Evolutionary conservation across 169 alveolate species (phyloP).

Genomic region (Plasmodium coatneyi): DNA sequence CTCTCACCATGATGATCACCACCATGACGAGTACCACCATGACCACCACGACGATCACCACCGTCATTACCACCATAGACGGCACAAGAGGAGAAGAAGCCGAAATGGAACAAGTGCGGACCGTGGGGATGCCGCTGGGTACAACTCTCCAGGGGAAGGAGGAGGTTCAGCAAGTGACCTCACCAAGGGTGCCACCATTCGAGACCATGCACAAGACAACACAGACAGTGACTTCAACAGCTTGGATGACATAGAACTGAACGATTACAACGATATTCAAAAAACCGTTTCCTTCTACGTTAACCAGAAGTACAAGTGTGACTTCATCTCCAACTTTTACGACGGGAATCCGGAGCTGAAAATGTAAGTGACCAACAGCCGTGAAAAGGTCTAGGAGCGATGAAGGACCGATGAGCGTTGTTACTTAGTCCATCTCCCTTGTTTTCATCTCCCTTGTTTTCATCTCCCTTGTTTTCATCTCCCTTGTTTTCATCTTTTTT

Average conservation of each 20-base stretch:
- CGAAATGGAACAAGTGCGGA: neutral
- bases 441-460: too few relatives aligned
- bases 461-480: too few relatives aligned
- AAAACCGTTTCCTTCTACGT: conserved; percentile 34
- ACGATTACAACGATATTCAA: neutral
- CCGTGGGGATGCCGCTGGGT: neutral
- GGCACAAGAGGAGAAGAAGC: conserved; percentile 10
- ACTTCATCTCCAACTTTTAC: conserved; percentile 19
- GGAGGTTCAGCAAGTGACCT: neutral
- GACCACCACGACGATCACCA: neutral
- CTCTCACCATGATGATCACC: neutral
- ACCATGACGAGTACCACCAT: neutral
- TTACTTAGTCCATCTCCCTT: too few relatives aligned
- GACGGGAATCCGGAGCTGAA: conserved; percentile 30
- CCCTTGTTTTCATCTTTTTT: neutral
- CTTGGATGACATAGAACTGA: neutral
- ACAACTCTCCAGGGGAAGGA: neutral
- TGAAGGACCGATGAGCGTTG: too few relatives aligned
- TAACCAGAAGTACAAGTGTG: conserved; percentile 55
- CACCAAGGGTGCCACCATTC: neutral
- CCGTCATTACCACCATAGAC: neutral
- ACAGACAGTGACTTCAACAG: neutral
- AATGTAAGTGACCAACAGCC: neutral
- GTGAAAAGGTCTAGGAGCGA: neutral
- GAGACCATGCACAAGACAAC: neutral